Evolutionary conservation across 495 filamentous ascomycete genomes (phyloP).

Genomic region (Hypoxylon rickii): DNA sequence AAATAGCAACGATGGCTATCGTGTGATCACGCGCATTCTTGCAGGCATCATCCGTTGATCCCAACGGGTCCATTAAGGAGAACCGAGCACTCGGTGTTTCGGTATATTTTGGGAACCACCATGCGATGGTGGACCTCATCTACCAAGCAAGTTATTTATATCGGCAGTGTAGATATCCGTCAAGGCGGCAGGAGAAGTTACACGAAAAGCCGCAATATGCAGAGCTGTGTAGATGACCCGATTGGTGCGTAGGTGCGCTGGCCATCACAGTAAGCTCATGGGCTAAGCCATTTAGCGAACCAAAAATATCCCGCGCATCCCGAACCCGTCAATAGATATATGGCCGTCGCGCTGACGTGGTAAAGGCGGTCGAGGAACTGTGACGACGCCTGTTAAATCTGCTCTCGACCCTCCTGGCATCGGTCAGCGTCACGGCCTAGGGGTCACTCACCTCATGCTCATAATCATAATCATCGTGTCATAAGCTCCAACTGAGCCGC

Average conservation of each 20-base stretch:
- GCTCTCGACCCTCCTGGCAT: constrained; percentile 12
- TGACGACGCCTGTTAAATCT: constrained; percentile 5
- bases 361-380: constrained; percentile 5
- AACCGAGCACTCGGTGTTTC: constrained; percentile 20
- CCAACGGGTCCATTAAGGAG: constrained; percentile 13
- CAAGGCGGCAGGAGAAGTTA: constrained; percentile 13
- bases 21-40: constrained; percentile 18
- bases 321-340: constrained; percentile 34
- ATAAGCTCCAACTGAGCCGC: constrained; percentile 32
- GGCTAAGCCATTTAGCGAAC: constrained; percentile 11
- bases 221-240: constrained; percentile 11
- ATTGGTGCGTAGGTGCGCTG: constrained; percentile 27
- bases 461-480: constrained; percentile 15
- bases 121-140: constrained; percentile 26
- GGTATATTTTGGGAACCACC: constrained; percentile 21
- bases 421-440: too few relatives aligned
- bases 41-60: constrained; percentile 3
- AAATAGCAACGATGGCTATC: not conserved
- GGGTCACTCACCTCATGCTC: too few relatives aligned
- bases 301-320: constrained; percentile 23
- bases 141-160: constrained; percentile 6
- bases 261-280: constrained; percentile 34
- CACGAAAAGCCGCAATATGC: constrained; percentile 21
- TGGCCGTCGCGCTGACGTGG: constrained; percentile 20
- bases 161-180: constrained; percentile 6